Percentiles rank a stretch among this genome's conserved stretches.
phyloP scores from a whole-genome alignment of 106 monocot genomes.

The Dendrobium chrysotoxum region DNA sequence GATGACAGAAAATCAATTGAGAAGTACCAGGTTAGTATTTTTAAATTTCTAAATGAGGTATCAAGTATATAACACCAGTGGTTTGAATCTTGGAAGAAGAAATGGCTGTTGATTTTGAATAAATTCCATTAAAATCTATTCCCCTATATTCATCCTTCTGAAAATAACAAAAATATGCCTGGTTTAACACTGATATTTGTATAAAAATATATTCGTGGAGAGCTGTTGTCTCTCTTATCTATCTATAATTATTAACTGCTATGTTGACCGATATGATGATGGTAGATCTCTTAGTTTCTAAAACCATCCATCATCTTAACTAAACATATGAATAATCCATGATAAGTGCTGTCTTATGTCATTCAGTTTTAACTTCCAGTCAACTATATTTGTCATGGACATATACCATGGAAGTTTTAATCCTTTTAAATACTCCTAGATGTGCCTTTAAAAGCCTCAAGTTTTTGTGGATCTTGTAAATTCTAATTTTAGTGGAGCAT shows the following conservation, averaged over 20 bases:
- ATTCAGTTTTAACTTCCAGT: neutral
- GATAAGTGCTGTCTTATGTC: neutral
- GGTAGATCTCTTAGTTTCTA: neutral
- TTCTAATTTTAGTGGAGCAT: too few relatives aligned
- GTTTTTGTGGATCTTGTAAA: too few relatives aligned
- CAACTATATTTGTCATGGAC: neutral
- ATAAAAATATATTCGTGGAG: neutral
- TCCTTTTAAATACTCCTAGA: too few relatives aligned
- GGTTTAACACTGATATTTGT: neutral
- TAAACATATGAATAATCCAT: neutral
- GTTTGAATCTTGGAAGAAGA: neutral
- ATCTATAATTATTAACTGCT: neutral
- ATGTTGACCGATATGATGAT: neutral
- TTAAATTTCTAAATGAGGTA: neutral
- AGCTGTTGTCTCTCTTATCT: neutral
- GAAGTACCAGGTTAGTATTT: slow-evolving; percentile 77
- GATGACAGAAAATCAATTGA: slow-evolving; percentile 75
- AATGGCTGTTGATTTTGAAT: neutral
- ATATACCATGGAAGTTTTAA: too few relatives aligned
- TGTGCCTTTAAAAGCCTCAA: too few relatives aligned
- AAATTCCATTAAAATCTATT: neutral
- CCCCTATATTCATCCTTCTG: neutral
- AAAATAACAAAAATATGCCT: neutral
- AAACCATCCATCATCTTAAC: neutral
- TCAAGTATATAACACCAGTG: neutral